A percentile compares a stretch with the other conserved stretches of the same genome.
These are phyloP conservation scores for Lipomyces sp. DNA, from an alignment of 805 yeast genomes.

Conservation along the genomic window DNA sequence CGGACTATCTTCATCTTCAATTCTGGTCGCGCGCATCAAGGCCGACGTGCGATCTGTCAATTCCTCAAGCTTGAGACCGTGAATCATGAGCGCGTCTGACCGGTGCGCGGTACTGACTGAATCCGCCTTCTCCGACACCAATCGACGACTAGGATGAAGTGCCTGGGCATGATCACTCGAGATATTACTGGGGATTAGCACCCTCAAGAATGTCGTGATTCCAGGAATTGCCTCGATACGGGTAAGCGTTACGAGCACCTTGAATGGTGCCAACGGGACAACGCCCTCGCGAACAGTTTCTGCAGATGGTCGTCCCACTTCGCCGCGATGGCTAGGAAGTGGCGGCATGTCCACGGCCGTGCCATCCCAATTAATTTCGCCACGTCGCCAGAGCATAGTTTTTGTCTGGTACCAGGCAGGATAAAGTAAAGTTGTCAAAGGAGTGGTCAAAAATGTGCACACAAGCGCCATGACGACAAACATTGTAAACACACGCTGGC, in stretches of 20 bases:
- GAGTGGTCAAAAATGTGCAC: slow-evolving; percentile 80
- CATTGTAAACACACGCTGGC: slow-evolving; percentile 72
- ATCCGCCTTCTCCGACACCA: background rate
- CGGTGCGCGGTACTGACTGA: background rate
- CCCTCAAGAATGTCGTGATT: background rate
- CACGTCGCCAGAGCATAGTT: slow-evolving; percentile 6
- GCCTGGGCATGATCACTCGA: background rate
- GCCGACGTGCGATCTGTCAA: slow-evolving; percentile 21
- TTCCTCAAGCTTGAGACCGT: slow-evolving; percentile 16
- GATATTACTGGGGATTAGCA: background rate
- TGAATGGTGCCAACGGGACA: background rate
- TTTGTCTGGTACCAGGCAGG: slow-evolving; percentile 48
- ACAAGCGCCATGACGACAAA: slow-evolving; percentile 81
- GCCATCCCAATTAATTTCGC: background rate
- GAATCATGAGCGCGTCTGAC: slow-evolving; percentile 7
- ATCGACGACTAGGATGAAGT: background rate
- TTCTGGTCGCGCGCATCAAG: slow-evolving; percentile 13
- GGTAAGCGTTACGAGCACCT: slow-evolving; percentile 3
- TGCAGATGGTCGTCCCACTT: background rate
- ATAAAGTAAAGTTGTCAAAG: slow-evolving; percentile 64
- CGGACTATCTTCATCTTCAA: slow-evolving; percentile 8
- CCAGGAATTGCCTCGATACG: background rate
- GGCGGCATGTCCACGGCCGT: background rate
- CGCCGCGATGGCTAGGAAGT: background rate
- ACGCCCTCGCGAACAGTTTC: background rate